Evolutionary conservation across 176 grass and related monocot genomes (phyloP), one percentile per base, ranked within the genome.

Genomic region (Oryza nivara): DNA sequence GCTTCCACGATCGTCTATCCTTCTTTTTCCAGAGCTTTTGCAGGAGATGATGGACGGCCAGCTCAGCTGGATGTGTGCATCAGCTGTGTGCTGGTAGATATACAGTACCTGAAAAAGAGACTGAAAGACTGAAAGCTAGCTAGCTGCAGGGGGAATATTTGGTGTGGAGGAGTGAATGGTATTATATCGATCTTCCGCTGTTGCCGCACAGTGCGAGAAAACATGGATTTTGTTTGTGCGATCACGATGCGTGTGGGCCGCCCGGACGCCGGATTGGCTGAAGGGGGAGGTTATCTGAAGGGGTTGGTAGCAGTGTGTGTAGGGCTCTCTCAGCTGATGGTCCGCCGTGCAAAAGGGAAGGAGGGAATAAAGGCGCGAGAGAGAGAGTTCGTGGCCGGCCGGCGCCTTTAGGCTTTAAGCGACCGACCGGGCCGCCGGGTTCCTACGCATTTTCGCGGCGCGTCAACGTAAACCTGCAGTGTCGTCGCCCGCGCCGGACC

Each of bases 161-260:
- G 19, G 3, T 63, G 3, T 23, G 58, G 7, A 2, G 54, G 54
- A 20, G 2, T n/a, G 54, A 20, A 0, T n/a, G 54, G 9, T 44
- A 11, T 44, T 2, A 19, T 44, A 56, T 56, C 52, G 51, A 58
- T 61, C 58, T 11, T 23, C 20, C n/a, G 7, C 58, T 63, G 7
- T 63, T 84, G 65, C 65, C 16, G 41, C 79, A 71, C 72, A 88
- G 51, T 28, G 5, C 9, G 26, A 40, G 49, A 13, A 38, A 70
- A 38, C 25, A 61, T 12, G 25, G 10, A 52, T 38, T 76, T 87
- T 77, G 86, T 87, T 70, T 63, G 72, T 77, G 79, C 86, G 79
- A 71, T 64, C 65, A 82, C 49, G 51, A 82, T 47, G 40, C 14
- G 79, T 11, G 78, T 72, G 71, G 71, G 9, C 34, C 12, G 16